Percentiles rank a stretch among this genome's conserved stretches.
phyloP scores from a whole-genome alignment of 768 basidiomycete genomes.

The Macrolepiota dolichaula region DNA sequence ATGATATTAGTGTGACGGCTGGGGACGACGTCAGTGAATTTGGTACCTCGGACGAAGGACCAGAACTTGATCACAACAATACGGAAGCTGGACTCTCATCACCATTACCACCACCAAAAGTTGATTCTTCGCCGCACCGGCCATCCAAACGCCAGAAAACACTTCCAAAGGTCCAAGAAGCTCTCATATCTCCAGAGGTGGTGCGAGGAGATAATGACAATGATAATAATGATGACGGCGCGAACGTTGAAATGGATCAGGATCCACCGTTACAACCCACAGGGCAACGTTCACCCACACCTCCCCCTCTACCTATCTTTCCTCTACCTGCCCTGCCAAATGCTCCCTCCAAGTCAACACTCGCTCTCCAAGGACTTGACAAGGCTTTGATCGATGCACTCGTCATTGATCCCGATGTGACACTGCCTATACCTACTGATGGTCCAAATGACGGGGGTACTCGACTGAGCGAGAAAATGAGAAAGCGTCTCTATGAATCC shows the following conservation, averaged over 20 bases:
- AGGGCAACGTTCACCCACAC: neutral
- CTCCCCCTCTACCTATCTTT: slow-evolving; percentile 53
- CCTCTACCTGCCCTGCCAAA: slow-evolving; percentile 64
- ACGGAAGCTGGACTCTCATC: neutral
- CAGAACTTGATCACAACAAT: neutral
- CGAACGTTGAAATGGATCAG: slow-evolving; percentile 3
- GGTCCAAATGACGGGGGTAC: slow-evolving; percentile 38
- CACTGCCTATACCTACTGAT: slow-evolving; percentile 41
- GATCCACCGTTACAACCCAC: neutral
- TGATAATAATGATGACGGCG: slow-evolving; percentile 8
- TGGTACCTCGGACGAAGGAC: neutral
- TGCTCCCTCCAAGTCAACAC: slow-evolving; percentile 65
- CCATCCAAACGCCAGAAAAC: slow-evolving; percentile 12
- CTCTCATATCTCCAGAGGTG: slow-evolving; percentile 3
- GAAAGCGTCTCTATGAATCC: slow-evolving; percentile 63
- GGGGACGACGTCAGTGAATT: neutral
- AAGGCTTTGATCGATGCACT: slow-evolving; percentile 67
- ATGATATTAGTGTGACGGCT: neutral
- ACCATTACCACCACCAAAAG: neutral
- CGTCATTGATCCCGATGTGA: slow-evolving; percentile 53
- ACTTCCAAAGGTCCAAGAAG: slow-evolving; percentile 3
- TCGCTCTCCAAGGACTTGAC: slow-evolving; percentile 79
- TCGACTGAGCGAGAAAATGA: slow-evolving; percentile 56
- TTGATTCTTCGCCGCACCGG: neutral
- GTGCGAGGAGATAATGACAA: too few species aligned